Evolutionary conservation across 148 eudicot species (phyloP).

Genomic region (Rhododendron ovatum): DNA sequence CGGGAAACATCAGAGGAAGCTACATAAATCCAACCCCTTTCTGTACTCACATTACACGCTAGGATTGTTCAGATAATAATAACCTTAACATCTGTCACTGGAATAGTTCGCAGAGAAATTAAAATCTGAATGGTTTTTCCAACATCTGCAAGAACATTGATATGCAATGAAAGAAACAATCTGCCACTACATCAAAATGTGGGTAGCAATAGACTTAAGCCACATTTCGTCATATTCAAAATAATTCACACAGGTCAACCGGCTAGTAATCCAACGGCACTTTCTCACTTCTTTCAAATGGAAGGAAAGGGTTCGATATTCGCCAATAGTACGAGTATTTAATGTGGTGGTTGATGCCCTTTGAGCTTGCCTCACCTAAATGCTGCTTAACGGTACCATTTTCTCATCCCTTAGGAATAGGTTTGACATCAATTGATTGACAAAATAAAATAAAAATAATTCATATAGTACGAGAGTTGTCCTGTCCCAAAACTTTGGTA

Average conservation of each 20-base stretch:
- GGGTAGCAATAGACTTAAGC: not conserved
- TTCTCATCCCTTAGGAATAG: no score
- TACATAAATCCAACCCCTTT: not conserved
- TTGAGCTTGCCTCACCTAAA: no score
- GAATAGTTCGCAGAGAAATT: not conserved
- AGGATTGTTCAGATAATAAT: no score
- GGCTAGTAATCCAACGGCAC: no score
- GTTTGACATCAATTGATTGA: no score
- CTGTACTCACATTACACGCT: not conserved
- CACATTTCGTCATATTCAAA: not conserved
- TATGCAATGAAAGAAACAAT: not conserved
- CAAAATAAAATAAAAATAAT: not conserved
- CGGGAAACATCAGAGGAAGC: not conserved
- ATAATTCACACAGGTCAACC: no score
- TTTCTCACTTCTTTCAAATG: no score
- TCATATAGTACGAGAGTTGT: not conserved
- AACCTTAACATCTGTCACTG: not conserved
- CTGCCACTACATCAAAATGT: no score
- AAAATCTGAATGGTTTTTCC: not conserved
- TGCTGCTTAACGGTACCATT: no score
- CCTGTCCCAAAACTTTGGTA: not conserved
- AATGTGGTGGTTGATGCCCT: no score
- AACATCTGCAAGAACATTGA: not conserved
- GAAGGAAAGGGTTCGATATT: no score
- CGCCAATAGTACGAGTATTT: no score